These are phyloP conservation scores for Beauveria bassiana DNA, from an alignment of 2,329 filamentous ascomycete species.

Conservation along the genomic window DNA sequence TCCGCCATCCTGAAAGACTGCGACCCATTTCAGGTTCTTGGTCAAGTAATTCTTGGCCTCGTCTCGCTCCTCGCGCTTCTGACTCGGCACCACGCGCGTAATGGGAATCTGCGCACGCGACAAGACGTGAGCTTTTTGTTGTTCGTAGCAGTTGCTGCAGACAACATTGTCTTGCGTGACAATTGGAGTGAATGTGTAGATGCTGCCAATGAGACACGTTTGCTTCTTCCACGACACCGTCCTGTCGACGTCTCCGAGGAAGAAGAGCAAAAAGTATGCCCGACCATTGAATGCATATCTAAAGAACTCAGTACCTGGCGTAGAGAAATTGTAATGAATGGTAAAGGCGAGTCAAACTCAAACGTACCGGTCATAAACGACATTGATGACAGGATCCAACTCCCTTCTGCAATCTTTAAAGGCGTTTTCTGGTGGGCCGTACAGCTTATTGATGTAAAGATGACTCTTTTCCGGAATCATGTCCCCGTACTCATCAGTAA, in stretches of 20 bases:
- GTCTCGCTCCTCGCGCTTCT: neutral
- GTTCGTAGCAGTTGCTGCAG: neutral
- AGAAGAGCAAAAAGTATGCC: neutral
- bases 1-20: neutral
- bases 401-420: neutral
- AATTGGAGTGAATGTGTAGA: neutral
- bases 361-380: neutral
- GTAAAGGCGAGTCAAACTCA: neutral
- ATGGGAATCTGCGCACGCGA: neutral
- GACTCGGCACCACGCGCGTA: neutral
- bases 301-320: neutral
- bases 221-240: neutral
- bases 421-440: neutral
- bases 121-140: neutral
- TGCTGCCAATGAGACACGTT: neutral
- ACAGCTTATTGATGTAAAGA: neutral
- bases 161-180: neutral
- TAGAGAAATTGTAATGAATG: neutral
- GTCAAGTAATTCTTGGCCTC: neutral
- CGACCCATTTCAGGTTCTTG: neutral
- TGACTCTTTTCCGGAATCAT: neutral
- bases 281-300: neutral
- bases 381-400: neutral
- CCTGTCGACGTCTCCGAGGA: neutral
- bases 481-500: neutral